Conservation (phyloP, 2,329 filamentous ascomycete genomes). For the Sporothrix pseudoabietina region DNA sequence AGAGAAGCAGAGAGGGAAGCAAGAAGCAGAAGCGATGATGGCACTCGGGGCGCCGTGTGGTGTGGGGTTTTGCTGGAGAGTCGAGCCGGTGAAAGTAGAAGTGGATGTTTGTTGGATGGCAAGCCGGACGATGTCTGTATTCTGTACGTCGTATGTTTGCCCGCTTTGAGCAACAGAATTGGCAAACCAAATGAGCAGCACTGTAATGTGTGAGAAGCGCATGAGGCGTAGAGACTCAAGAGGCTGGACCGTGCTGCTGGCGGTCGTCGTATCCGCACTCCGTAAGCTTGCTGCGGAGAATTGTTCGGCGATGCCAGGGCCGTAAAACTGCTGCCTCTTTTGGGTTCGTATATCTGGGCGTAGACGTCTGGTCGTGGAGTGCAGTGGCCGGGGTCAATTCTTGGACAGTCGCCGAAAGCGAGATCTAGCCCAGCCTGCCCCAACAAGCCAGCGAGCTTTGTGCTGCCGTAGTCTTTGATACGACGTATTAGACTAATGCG, state of each 20-base stretch:
- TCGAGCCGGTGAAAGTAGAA: background rate
- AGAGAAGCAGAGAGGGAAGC: background rate
- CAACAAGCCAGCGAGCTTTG: background rate
- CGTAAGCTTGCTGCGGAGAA: conserved; percentile 18
- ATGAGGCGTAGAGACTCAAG: background rate
- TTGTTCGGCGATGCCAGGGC: conserved; percentile 9
- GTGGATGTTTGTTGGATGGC: background rate
- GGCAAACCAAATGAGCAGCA: background rate
- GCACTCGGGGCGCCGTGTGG: background rate
- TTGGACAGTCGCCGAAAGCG: background rate
- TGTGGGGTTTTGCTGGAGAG: conserved; percentile 6
- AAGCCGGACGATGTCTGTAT: background rate
- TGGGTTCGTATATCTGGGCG: conserved; percentile 12
- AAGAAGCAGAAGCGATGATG: conserved; percentile 2
- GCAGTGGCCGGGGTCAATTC: too few relatives aligned
- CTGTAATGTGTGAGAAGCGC: conserved; percentile 2
- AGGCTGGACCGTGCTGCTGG: background rate
- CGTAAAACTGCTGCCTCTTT: conserved; percentile 21
- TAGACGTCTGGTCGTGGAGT: background rate
- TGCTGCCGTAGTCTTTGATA: conserved; percentile 17
- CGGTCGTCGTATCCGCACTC: background rate
- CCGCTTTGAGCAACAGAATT: background rate
- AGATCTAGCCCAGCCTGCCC: background rate
- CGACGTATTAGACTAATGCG: conserved; percentile 15
- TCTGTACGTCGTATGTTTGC: background rate